These are phyloP conservation scores for Glycine tomentella DNA, from an alignment of 306 rosid genomes.

Conservation along the genomic window DNA sequence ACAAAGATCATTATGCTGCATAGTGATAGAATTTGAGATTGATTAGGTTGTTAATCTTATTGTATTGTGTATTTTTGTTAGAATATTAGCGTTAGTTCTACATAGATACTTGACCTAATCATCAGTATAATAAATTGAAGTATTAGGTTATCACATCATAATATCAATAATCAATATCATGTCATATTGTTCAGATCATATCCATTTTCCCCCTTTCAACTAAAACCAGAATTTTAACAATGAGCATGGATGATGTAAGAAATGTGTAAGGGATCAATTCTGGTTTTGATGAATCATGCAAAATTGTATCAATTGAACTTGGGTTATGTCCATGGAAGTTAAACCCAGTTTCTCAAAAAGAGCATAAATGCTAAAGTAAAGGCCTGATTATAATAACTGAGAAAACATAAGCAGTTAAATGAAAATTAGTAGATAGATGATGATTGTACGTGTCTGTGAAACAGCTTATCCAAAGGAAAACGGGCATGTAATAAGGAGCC, in stretches of 20 bases:
- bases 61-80: background rate
- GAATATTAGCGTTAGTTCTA: conserved; percentile 4
- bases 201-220: background rate
- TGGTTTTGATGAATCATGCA: background rate
- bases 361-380: background rate
- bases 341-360: background rate
- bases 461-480: background rate
- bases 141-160: background rate
- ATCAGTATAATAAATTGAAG: conserved; percentile 5
- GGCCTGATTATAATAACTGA: background rate
- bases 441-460: background rate
- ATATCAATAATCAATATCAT: background rate
- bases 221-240: background rate
- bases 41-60: conserved; percentile 4
- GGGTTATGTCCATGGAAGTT: background rate
- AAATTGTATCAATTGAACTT: background rate
- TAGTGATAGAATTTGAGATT: background rate
- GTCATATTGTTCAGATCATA: conserved; percentile 4
- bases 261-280: background rate
- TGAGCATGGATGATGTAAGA: conserved; percentile 2
- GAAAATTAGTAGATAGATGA: background rate
- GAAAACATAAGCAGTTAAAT: background rate
- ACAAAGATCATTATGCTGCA: conserved; percentile 28
- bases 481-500: background rate
- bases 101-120: background rate